Evolutionary conservation across 371 early-diverging fungal species (phyloP).

Genomic region (Funneliformis caledonium): DNA sequence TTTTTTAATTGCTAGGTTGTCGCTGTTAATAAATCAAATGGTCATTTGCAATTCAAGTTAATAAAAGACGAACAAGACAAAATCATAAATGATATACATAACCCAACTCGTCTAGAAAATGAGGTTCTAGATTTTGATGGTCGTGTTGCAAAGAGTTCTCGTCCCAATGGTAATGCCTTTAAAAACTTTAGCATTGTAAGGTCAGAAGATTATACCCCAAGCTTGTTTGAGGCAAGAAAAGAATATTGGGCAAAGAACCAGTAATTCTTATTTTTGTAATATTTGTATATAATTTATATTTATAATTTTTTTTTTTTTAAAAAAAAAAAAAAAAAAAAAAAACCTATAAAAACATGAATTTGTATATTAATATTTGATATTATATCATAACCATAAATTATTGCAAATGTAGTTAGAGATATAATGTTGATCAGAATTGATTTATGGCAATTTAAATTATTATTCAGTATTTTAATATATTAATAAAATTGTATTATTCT

Average conservation of each 20-base stretch:
- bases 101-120: slow-evolving; percentile 16
- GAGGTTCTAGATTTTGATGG: slow-evolving; percentile 27
- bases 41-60: neutral
- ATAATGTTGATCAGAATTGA: too few species aligned
- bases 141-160: slow-evolving; percentile 3
- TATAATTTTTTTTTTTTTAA: neutral
- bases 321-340: neutral
- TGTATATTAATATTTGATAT: neutral
- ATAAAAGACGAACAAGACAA: neutral
- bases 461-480: too few species aligned
- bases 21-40: slow-evolving; percentile 3
- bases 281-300: neutral
- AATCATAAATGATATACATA: slow-evolving; percentile 13
- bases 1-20: neutral
- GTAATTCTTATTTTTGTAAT: neutral
- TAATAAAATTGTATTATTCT: too few species aligned
- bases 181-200: slow-evolving; percentile 15
- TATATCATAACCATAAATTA: neutral
- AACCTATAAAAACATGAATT: neutral
- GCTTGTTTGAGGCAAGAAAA: slow-evolving; percentile 11
- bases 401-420: too few species aligned
- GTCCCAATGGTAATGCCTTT: slow-evolving; percentile 34
- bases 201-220: slow-evolving; percentile 1
- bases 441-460: too few species aligned
- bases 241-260: slow-evolving; percentile 22